A percentile compares a stretch with the other conserved stretches of the same genome.
Evolutionary conservation across 805 yeast species (phyloP).

Genomic region (Pichia eremophila): DNA sequence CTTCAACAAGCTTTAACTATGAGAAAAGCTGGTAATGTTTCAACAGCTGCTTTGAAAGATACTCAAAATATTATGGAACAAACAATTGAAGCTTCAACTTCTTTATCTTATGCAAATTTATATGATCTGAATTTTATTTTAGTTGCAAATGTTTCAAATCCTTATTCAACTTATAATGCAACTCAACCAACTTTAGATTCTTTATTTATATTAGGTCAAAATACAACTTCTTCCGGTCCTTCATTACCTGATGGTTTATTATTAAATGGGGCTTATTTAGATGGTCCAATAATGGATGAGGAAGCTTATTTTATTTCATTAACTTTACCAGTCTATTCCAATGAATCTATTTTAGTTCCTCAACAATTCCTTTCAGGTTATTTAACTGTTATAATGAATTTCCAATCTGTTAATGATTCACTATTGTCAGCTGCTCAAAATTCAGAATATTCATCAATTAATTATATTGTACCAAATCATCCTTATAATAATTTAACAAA

Average conservation of each 20-base stretch:
- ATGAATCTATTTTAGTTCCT: conserved; percentile 57
- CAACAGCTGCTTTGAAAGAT: conserved; percentile 37
- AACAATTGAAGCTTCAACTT: conserved; percentile 53
- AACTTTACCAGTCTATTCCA: conserved; percentile 67
- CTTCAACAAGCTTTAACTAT: conserved; percentile 51
- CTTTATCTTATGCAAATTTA: conserved; percentile 53
- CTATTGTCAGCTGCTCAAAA: conserved; percentile 28
- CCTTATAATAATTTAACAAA: conserved; percentile 16
- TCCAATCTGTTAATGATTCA: conserved; percentile 26
- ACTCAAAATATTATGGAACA: conserved; percentile 45
- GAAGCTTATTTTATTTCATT: conserved; percentile 54
- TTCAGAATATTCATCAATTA: conserved; percentile 26
- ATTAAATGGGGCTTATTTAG: conserved; percentile 37
- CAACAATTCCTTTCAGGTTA: conserved; percentile 60
- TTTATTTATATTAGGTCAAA: conserved; percentile 23
- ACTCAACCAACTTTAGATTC: conserved; percentile 34
- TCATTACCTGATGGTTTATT: conserved; percentile 32
- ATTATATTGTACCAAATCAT: conserved; percentile 18
- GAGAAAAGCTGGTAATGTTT: conserved; percentile 64
- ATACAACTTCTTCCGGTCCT: conserved; percentile 17
- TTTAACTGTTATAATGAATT: conserved; percentile 47
- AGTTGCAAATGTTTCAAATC: conserved; percentile 36
- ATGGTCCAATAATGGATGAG: conserved; percentile 56
- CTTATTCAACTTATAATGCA: conserved; percentile 21
- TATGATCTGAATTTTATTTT: conserved; percentile 51